Base-by-base conservation (phyloP, 345 rosid species). In the Clarkia xantiana region DNA sequence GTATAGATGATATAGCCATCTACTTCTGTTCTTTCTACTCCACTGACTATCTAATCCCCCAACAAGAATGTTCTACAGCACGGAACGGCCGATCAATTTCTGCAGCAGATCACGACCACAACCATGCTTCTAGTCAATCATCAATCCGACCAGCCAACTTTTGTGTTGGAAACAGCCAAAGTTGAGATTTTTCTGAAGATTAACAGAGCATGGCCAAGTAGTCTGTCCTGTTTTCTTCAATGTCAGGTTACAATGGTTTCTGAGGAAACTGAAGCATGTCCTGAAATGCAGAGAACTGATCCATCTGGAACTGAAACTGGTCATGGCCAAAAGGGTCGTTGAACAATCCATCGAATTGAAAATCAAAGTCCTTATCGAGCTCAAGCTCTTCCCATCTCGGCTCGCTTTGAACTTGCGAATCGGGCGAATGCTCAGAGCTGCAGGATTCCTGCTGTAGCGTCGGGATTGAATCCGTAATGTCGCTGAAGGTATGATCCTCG, bases 391-490 rank as follows among this genome's bases (percentile, higher is more conserved):
- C 40, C 88, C 85, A 74, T 40, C 53, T 74, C 10, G 76, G 67
- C 11, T 71, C 61, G 17, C 89, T 83, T 57, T 76, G 73, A 9
- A 68, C 94, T 75, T 80, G 82, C 62, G 71, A 54, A 20, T 76
- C 89, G 1, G 86, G 80, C 4, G 84, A 73, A 0, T 81, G 86
- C 57, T 79, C 82, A 8, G 94, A 84, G 61, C 82, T 58, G 50
- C 81, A 76, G 0, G 90, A 76, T 16, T 84, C 86, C 0, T 78
- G 72, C 36, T 75, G 82, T 42, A 79, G 44, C 46, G 73, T 70
- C 0, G 87, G 90, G 14, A 61, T 45, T 8, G 80, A 74, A 6
- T 79, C 90, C 7, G 82, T 76, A 4, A 70, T 55, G 49, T 84
- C 89, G 66, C 66, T 67, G 44, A 49, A 62, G 5, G 46, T 11